These are phyloP conservation scores for Cladophialophora chaetospira DNA, from an alignment of 2,329 filamentous ascomycete genomes.

Conservation along the genomic window DNA sequence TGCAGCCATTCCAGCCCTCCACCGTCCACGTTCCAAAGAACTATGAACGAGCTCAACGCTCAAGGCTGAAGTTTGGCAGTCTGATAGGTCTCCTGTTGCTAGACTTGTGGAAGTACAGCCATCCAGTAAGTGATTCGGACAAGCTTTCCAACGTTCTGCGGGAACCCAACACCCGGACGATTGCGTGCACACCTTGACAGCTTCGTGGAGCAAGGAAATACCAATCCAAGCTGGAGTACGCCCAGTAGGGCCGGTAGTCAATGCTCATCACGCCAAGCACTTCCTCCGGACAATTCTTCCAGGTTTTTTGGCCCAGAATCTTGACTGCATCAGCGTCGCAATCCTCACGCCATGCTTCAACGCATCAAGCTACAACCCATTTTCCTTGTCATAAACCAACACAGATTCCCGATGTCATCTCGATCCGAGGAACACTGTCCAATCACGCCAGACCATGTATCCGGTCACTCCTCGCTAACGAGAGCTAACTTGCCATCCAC, in stretches of 20 bases:
- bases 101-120: background rate
- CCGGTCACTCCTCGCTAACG: background rate
- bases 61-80: background rate
- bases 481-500: background rate
- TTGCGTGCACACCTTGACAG: no score
- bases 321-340: background rate
- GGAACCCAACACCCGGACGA: no score
- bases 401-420: background rate
- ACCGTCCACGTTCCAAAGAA: background rate
- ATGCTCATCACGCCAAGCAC: no score
- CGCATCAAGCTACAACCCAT: background rate
- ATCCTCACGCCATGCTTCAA: background rate
- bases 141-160: no score
- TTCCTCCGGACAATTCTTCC: no score
- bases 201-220: no score
- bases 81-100: background rate
- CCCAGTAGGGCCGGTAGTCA: no score
- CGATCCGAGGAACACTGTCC: background rate
- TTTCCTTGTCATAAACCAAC: constrained; percentile 2
- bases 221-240: no score
- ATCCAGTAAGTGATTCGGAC: background rate
- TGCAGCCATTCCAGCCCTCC: background rate
- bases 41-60: background rate
- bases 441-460: background rate
- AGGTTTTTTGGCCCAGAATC: no score